These are phyloP conservation scores for Retiboletus flavoniger DNA, from an alignment of 1,284 basidiomycete species.

Conservation along the genomic window DNA sequence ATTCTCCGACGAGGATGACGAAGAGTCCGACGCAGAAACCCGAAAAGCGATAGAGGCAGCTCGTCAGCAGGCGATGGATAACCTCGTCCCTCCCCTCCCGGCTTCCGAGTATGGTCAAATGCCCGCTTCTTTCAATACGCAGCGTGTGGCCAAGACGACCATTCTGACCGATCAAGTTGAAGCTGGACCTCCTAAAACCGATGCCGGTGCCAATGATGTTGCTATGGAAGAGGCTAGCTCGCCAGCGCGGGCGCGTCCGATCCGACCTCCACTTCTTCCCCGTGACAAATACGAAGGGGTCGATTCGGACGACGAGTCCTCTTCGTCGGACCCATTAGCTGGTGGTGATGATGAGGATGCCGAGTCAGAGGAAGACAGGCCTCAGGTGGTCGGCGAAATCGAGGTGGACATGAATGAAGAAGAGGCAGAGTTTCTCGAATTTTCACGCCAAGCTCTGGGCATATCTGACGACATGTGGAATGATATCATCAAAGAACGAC, in stretches of 20 bases:
- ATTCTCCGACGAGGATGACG: slow-evolving; percentile 41
- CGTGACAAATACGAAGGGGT: slow-evolving; percentile 82
- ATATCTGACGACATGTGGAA: slow-evolving; percentile 83
- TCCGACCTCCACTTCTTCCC: slow-evolving; percentile 74
- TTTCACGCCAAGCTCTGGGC: slow-evolving; percentile 85
- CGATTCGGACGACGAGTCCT: slow-evolving; percentile 79
- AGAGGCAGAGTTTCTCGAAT: slow-evolving; percentile 89
- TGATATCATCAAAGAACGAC: slow-evolving; percentile 74
- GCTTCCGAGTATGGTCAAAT: slow-evolving; percentile 77
- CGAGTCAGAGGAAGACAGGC: slow-evolving; percentile 71
- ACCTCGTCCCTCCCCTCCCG: slow-evolving; percentile 66
- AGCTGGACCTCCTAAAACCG: slow-evolving; percentile 8
- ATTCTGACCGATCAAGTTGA: slow-evolving; percentile 46
- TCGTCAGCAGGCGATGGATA: slow-evolving; percentile 64
- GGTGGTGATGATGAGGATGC: slow-evolving; percentile 56
- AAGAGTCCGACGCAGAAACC: slow-evolving; percentile 34
- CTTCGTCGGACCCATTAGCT: slow-evolving; percentile 33
- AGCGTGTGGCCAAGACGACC: slow-evolving; percentile 55
- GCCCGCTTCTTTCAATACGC: slow-evolving; percentile 74
- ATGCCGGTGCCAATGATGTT: slow-evolving; percentile 7
- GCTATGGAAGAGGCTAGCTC: slow-evolving; percentile 7
- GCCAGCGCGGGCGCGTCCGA: slow-evolving; percentile 23
- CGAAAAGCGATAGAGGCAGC: slow-evolving; percentile 36
- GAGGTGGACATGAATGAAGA: slow-evolving; percentile 89
- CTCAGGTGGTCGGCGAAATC: slow-evolving; percentile 76